Conservation (phyloP, 2,329 filamentous ascomycete species). For the Gaeumannomyces sp. region DNA sequence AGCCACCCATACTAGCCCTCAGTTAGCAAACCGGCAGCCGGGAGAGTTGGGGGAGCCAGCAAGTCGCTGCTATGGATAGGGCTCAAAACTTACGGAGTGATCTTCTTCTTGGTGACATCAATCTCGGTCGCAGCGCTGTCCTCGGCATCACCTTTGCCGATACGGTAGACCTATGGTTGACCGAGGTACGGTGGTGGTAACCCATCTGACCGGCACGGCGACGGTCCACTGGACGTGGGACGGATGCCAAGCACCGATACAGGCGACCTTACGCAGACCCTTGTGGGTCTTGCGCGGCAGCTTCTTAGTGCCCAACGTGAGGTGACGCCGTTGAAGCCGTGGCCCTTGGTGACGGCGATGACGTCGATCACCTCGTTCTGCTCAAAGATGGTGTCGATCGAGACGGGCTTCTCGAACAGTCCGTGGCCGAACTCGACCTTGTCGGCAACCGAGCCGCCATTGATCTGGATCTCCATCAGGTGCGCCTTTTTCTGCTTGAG, state of each 20-base stretch:
- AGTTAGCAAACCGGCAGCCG: constrained; percentile 25
- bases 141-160: constrained; percentile 87
- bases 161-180: constrained; percentile 99
- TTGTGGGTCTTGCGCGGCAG: constrained; percentile 99
- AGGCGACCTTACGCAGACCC: constrained; percentile 99
- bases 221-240: constrained; percentile 99
- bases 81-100: constrained; percentile 80
- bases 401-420: constrained; percentile 98
- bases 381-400: constrained; percentile 93
- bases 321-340: constrained; percentile 97
- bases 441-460: constrained; percentile 90
- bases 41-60: neutral
- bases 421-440: constrained; percentile 95
- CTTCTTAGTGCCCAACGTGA: constrained; percentile 99
- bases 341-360: constrained; percentile 99
- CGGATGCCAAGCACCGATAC: constrained; percentile 99
- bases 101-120: constrained; percentile 98
- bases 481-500: constrained; percentile 99
- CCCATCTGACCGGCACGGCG: constrained; percentile 99
- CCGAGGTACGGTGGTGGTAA: constrained; percentile 99
- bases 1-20: constrained; percentile 77
- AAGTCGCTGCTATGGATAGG: neutral
- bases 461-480: constrained; percentile 99
- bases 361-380: constrained; percentile 99
- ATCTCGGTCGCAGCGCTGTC: constrained; percentile 91